Conservation (phyloP, 2,329 filamentous ascomycete genomes). For the Xylaria hypoxylon region DNA sequence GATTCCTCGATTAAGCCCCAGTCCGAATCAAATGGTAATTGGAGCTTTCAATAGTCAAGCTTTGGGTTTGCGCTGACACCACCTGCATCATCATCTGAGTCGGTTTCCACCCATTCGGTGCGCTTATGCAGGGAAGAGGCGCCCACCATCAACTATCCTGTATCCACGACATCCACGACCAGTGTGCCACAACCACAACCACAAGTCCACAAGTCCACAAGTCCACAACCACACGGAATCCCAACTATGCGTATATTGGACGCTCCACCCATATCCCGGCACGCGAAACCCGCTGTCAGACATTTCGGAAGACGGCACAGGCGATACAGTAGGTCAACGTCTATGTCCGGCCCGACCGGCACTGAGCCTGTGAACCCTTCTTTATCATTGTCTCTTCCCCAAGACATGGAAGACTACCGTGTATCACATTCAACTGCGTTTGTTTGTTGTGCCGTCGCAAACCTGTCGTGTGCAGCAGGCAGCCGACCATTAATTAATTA, state of each 20-base stretch:
- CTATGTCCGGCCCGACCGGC: slow-evolving; percentile 28
- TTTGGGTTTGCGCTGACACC: background rate
- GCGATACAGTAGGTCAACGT: background rate
- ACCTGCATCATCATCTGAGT: slow-evolving; percentile 6
- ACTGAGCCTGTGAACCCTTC: slow-evolving; percentile 13
- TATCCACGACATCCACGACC: no score
- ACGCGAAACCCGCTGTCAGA: slow-evolving; percentile 11
- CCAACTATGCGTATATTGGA: background rate
- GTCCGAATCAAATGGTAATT: background rate
- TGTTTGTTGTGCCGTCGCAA: background rate
- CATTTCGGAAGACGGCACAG: slow-evolving; percentile 34
- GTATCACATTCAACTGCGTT: background rate
- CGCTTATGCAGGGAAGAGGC: slow-evolving; percentile 20
- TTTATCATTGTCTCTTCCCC: background rate
- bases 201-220: no score
- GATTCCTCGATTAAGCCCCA: background rate
- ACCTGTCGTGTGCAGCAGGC: background rate
- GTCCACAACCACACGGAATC: no score
- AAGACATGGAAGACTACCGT: slow-evolving; percentile 10
- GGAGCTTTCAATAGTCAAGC: background rate
- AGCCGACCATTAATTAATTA: background rate
- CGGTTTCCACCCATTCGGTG: slow-evolving; percentile 13
- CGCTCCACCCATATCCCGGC: slow-evolving; percentile 28
- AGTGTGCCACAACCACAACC: no score
- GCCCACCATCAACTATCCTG: background rate